These are phyloP conservation scores for Rickenella mellea DNA, from an alignment of 768 basidiomycete genomes.

Conservation along the genomic window DNA sequence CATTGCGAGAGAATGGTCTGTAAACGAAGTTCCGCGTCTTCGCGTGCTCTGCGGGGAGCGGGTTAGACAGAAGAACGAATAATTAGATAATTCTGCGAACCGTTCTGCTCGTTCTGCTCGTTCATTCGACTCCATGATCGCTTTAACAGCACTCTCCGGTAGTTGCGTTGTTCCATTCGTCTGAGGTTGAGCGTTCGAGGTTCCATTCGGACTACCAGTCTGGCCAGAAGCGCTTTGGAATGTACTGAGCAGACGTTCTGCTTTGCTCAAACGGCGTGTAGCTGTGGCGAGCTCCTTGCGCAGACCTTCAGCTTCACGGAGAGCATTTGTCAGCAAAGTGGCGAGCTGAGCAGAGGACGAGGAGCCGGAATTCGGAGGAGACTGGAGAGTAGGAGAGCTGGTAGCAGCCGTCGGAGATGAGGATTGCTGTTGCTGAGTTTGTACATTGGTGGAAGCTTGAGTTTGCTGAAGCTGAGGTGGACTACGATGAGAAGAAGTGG, in stretches of 20 bases:
- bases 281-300: constrained; percentile 34
- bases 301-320: constrained; percentile 42
- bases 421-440: not conserved
- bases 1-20: constrained; percentile 38
- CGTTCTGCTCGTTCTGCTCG: constrained; percentile 40
- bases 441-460: not conserved
- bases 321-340: constrained; percentile 41
- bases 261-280: constrained; percentile 41
- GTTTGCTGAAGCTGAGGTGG: not conserved
- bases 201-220: not conserved
- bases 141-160: constrained; percentile 24
- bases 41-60: constrained; percentile 27
- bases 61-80: not conserved
- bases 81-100: not conserved
- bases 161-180: constrained; percentile 4
- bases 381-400: not conserved
- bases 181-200: constrained; percentile 8
- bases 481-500: not conserved
- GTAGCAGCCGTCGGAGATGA: not conserved
- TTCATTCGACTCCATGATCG: constrained; percentile 37
- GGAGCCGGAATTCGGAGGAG: not conserved
- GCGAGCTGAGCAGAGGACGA: constrained; percentile 42
- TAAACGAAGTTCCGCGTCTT: constrained; percentile 43
- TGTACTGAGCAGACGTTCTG: constrained; percentile 34
- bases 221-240: constrained; percentile 13